A percentile compares a stretch with the other conserved stretches of the same genome.
Evolutionary conservation across 805 yeast species (phyloP).

Genomic region (Saccharomycopsis malanga): DNA sequence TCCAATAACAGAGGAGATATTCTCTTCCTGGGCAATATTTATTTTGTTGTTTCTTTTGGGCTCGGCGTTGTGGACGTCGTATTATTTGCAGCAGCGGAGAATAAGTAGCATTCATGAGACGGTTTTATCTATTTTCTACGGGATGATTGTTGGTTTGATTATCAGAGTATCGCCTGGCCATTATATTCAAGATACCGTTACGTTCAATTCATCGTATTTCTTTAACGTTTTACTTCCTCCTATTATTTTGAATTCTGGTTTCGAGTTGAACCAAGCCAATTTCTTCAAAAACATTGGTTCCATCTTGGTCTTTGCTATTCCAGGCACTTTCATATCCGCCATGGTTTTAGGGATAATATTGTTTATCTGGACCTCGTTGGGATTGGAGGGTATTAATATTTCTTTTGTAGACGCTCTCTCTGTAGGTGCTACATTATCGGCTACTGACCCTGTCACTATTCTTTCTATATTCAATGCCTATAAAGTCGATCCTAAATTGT

Average conservation of each 20-base stretch:
- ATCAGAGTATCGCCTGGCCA: conserved; percentile 93
- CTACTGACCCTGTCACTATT: conserved; percentile 98
- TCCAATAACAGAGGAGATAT: conserved; percentile 91
- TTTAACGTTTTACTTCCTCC: conserved; percentile 94
- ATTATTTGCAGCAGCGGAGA: conserved; percentile 81
- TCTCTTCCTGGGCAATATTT: conserved; percentile 95
- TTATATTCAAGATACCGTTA: conserved; percentile 93
- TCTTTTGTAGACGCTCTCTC: conserved; percentile 97
- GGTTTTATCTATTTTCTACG: conserved; percentile 89
- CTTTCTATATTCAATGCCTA: conserved; percentile 93
- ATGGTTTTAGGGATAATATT: conserved; percentile 83
- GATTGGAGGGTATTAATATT: conserved; percentile 78
- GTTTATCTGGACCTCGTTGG: conserved; percentile 85
- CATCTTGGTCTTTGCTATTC: conserved; percentile 89
- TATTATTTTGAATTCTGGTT: conserved; percentile 91
- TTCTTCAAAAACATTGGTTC: conserved; percentile 90
- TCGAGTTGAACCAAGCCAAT: conserved; percentile 92
- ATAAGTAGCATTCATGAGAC: conserved; percentile 98
- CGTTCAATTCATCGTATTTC: conserved; percentile 89
- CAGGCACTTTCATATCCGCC: conserved; percentile 92
- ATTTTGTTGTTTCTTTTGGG: conserved; percentile 74
- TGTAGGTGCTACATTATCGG: conserved; percentile 95
- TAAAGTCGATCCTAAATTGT: conserved; percentile 94
- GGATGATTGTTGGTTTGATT: conserved; percentile 90
- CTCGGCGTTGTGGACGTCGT: conserved; percentile 91